A percentile compares a stretch with the other conserved stretches of the same genome.
These are phyloP conservation scores for Xylaria sp. DNA, from an alignment of 2,329 filamentous ascomycete genomes.

Conservation along the genomic window DNA sequence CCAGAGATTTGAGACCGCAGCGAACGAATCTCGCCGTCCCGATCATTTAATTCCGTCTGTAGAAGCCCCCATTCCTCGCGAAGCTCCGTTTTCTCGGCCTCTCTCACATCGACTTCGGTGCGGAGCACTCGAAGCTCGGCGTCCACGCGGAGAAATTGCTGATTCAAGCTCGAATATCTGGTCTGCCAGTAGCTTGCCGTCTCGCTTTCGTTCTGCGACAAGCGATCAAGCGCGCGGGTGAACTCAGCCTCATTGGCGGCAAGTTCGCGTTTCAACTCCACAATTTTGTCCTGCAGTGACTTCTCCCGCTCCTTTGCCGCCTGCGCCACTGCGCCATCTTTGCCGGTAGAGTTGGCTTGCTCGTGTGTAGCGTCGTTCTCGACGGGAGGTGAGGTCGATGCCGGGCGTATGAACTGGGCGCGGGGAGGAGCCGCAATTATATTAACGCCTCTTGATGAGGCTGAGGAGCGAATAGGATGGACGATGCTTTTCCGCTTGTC, in stretches of 20 bases:
- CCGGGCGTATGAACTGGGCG: constrained; percentile 53
- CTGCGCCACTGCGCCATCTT: constrained; percentile 41
- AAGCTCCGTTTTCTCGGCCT: constrained; percentile 61
- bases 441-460: constrained; percentile 46
- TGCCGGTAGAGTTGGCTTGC: constrained; percentile 36
- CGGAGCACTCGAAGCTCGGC: constrained; percentile 64
- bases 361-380: constrained; percentile 46
- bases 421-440: constrained; percentile 57
- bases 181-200: constrained; percentile 68
- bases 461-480: constrained; percentile 50
- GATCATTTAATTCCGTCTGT: constrained; percentile 57
- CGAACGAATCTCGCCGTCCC: constrained; percentile 67
- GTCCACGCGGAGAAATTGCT: constrained; percentile 63
- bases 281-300: constrained; percentile 60
- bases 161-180: constrained; percentile 64
- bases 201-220: constrained; percentile 66
- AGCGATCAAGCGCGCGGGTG: constrained; percentile 62
- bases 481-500: constrained; percentile 58
- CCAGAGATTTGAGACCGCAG: constrained; percentile 71
- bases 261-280: constrained; percentile 64
- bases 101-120: constrained; percentile 60
- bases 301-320: constrained; percentile 46
- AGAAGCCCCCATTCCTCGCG: constrained; percentile 62
- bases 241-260: constrained; percentile 65
- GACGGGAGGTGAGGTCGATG: constrained; percentile 49